phyloP scores from a whole-genome alignment of 2,329 filamentous ascomycete genomes.

The Ceratocystis diversiconidia region DNA sequence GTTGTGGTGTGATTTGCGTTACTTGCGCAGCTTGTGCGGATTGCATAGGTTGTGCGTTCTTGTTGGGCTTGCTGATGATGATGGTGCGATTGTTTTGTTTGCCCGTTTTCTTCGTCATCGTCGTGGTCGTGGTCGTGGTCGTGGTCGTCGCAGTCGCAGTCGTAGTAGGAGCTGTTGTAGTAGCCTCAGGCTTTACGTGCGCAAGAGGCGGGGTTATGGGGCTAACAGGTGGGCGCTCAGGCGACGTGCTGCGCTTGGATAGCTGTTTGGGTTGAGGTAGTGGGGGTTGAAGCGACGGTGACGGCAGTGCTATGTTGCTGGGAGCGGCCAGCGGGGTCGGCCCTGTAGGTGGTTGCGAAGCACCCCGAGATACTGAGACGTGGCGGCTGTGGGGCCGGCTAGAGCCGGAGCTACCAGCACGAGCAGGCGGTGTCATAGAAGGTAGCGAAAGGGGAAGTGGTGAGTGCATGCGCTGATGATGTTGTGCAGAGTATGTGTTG shows the following conservation, averaged over 20 bases:
- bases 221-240: slow-evolving; percentile 37
- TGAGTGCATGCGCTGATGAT: slow-evolving; percentile 16
- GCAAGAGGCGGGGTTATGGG: slow-evolving; percentile 40
- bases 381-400: slow-evolving; percentile 22
- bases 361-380: slow-evolving; percentile 17
- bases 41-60: neutral
- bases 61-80: slow-evolving; percentile 10
- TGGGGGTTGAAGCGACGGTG: slow-evolving; percentile 13
- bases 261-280: slow-evolving; percentile 10
- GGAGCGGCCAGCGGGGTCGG: slow-evolving; percentile 13
- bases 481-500: slow-evolving; percentile 11
- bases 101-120: neutral
- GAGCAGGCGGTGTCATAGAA: slow-evolving; percentile 13
- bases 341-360: slow-evolving; percentile 11
- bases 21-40: slow-evolving; percentile 12
- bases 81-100: slow-evolving; percentile 16
- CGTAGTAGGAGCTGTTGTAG: no score
- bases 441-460: slow-evolving; percentile 13
- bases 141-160: no score
- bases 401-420: slow-evolving; percentile 23
- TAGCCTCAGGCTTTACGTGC: slow-evolving; percentile 23
- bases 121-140: slow-evolving; percentile 8
- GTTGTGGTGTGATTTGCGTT: slow-evolving; percentile 17
- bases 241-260: slow-evolving; percentile 29
- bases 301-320: slow-evolving; percentile 13